These are phyloP conservation scores for Stagonosporopsis vannaccii DNA, from an alignment of 2,329 filamentous ascomycete species.

Conservation along the genomic window DNA sequence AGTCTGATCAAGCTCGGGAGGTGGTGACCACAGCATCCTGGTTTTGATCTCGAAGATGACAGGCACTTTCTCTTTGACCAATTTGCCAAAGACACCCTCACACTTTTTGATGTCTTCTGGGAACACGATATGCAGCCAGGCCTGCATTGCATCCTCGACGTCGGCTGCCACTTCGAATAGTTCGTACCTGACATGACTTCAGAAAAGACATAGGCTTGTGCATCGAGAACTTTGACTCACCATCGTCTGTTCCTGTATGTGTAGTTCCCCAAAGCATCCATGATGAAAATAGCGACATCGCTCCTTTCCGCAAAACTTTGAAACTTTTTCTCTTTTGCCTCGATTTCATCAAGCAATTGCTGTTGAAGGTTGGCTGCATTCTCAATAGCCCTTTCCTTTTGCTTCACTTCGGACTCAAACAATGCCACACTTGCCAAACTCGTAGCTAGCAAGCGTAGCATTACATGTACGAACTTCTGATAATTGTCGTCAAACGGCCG, in stretches of 20 bases:
- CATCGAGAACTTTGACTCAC: slow-evolving; percentile 16
- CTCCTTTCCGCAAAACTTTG: slow-evolving; percentile 50
- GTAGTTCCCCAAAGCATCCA: slow-evolving; percentile 44
- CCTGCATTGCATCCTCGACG: slow-evolving; percentile 26
- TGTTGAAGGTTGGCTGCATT: slow-evolving; percentile 47
- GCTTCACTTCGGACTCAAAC: slow-evolving; percentile 48
- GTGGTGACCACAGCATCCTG: slow-evolving; percentile 46
- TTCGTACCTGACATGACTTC: slow-evolving; percentile 20
- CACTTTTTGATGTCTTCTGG: slow-evolving; percentile 48
- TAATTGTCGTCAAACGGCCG: slow-evolving; percentile 51
- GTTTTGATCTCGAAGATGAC: slow-evolving; percentile 50
- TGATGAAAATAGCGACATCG: slow-evolving; percentile 53
- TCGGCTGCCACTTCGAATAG: slow-evolving; percentile 36
- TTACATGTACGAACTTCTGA: slow-evolving; percentile 47
- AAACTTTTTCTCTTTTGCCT: slow-evolving; percentile 45
- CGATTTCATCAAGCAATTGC: slow-evolving; percentile 45
- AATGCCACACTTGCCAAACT: slow-evolving; percentile 51
- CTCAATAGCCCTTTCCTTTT: slow-evolving; percentile 43
- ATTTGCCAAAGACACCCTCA: slow-evolving; percentile 37
- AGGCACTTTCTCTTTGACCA: slow-evolving; percentile 41
- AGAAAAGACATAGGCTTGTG: background rate
- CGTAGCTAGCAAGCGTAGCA: slow-evolving; percentile 49
- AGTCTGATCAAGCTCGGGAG: slow-evolving; percentile 21
- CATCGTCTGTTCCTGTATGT: slow-evolving; percentile 53
- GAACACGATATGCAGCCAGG: slow-evolving; percentile 35